These are phyloP conservation scores for Penstemon newberryi DNA, from an alignment of 257 asterid species.

Conservation along the genomic window DNA sequence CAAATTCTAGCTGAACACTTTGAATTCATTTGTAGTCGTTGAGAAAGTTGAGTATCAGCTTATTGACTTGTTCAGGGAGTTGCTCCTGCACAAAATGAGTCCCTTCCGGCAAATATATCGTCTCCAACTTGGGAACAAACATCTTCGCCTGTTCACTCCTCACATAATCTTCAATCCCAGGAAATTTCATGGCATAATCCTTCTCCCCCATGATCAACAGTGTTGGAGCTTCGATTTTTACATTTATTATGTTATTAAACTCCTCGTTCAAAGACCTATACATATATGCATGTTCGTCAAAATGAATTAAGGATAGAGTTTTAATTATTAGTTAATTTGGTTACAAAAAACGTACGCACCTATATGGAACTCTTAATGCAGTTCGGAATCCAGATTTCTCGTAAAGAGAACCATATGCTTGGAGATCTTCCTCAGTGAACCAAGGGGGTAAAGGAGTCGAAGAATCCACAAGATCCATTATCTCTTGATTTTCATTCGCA, in stretches of 20 bases:
- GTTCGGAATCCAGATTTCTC: conserved; percentile 60
- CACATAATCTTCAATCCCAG: conserved; percentile 51
- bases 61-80: conserved; percentile 50
- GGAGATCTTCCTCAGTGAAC: conserved; percentile 60
- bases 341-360: conserved; percentile 28
- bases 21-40: conserved; percentile 26
- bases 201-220: conserved; percentile 61
- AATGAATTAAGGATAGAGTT: not conserved
- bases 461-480: conserved; percentile 54
- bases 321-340: not conserved
- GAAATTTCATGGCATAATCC: conserved; percentile 53
- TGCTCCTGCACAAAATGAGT: conserved; percentile 77
- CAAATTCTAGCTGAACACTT: no score
- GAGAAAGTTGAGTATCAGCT: conserved; percentile 52
- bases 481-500: conserved; percentile 46
- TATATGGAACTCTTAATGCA: conserved; percentile 62
- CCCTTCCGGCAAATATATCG: conserved; percentile 54
- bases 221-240: conserved; percentile 37
- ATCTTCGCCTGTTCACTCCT: conserved; percentile 41
- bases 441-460: conserved; percentile 57
- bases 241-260: conserved; percentile 21
- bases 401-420: conserved; percentile 51
- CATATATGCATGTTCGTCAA: not conserved
- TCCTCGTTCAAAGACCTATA: conserved; percentile 41
- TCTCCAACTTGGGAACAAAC: conserved; percentile 57